These are phyloP conservation scores for Argentina anserina DNA, from an alignment of 306 rosid genomes.

Conservation along the genomic window DNA sequence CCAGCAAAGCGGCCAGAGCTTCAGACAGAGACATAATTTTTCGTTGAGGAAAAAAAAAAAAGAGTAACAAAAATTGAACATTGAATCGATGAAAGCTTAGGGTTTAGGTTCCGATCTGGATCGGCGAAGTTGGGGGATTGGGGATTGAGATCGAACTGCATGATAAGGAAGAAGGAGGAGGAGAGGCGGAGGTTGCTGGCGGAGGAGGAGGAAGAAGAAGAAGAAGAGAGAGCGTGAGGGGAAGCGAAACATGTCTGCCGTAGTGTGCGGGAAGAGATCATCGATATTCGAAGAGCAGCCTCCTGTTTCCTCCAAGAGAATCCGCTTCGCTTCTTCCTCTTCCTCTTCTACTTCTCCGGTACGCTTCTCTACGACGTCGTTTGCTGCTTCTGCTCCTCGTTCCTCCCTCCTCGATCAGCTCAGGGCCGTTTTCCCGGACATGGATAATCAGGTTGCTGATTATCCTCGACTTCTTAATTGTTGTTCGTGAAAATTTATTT, in stretches of 20 bases:
- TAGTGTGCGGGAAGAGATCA: constrained; percentile 97
- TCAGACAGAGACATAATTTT: too few species aligned
- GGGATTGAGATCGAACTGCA: constrained; percentile 28
- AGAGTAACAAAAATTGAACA: neutral
- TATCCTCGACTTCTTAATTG: neutral
- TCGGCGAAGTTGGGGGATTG: neutral
- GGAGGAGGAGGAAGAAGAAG: constrained; percentile 20
- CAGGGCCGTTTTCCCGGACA: constrained; percentile 54
- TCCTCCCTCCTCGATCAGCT: constrained; percentile 47
- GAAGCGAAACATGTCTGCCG: constrained; percentile 83
- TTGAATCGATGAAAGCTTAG: neutral
- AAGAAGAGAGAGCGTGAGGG: constrained; percentile 28
- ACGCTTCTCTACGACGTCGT: constrained; percentile 30
- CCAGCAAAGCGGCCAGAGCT: neutral
- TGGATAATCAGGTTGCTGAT: constrained; percentile 87
- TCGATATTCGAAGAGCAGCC: constrained; percentile 77
- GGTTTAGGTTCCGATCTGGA: neutral
- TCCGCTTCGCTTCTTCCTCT: constrained; percentile 47
- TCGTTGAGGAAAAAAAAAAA: too few species aligned
- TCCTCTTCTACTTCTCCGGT: constrained; percentile 54
- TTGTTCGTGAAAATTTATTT: neutral
- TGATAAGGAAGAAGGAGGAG: constrained; percentile 35
- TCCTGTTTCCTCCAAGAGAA: constrained; percentile 47
- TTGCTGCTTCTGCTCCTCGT: neutral
- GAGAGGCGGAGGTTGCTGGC: neutral